These are phyloP conservation scores for Ophiostoma piceae DNA, from an alignment of 2,329 filamentous ascomycete species.

Conservation along the genomic window DNA sequence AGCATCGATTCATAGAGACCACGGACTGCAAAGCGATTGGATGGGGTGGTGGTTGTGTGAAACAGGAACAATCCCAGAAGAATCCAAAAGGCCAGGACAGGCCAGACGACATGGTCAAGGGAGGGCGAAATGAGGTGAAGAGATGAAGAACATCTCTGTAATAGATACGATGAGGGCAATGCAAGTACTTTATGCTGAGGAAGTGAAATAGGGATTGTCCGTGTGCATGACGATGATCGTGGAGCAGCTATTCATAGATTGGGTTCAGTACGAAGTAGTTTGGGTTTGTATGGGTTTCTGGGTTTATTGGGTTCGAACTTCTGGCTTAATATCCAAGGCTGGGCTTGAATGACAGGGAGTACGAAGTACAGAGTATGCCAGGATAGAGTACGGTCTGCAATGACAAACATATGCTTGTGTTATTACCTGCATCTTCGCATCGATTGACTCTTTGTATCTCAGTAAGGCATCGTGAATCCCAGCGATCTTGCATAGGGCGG, in stretches of 20 bases:
- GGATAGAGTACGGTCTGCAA: not conserved
- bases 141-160: not conserved
- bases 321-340: too few relatives aligned
- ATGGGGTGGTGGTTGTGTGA: not conserved
- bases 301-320: too few relatives aligned
- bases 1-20: not conserved
- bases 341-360: not conserved
- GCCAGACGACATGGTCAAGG: not conserved
- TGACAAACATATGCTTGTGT: not conserved
- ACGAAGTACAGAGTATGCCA: not conserved
- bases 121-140: not conserved
- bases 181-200: conserved; percentile 10
- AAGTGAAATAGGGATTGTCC: conserved; percentile 10
- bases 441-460: too few relatives aligned
- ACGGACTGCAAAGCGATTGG: not conserved
- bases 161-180: not conserved
- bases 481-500: not conserved
- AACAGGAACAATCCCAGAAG: not conserved
- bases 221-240: conserved; percentile 4
- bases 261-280: not conserved
- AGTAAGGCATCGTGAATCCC: not conserved
- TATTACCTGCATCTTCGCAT: not conserved
- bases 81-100: not conserved
- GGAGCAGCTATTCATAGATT: not conserved
- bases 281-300: too few relatives aligned